Conservation (phyloP, 257 asterid genomes). For the Gynochthodes officinalis region DNA sequence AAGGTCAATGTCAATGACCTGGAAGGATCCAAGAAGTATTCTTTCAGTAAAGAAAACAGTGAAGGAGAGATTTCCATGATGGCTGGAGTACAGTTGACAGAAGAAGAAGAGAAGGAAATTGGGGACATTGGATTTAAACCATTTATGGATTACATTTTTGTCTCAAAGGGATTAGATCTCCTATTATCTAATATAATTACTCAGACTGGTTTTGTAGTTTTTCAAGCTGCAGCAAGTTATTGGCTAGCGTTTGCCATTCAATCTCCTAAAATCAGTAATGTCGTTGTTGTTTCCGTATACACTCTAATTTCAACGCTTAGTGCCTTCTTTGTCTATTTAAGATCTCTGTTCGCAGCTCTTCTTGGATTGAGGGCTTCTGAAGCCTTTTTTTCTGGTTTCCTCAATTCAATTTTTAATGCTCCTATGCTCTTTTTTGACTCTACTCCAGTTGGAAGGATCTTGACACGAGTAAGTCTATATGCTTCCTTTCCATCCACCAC, state of each 20-base stretch:
- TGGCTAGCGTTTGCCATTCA: constrained; percentile 67
- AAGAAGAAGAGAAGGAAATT: constrained; percentile 62
- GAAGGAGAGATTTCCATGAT: constrained; percentile 36
- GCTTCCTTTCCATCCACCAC: neutral
- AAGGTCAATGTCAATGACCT: neutral
- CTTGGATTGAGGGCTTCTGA: constrained; percentile 66
- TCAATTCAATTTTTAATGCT: constrained; percentile 55
- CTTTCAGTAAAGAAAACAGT: constrained; percentile 26
- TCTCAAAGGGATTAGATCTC: constrained; percentile 43
- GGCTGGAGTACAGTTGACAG: constrained; percentile 49
- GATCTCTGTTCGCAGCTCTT: constrained; percentile 46
- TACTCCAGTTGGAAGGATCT: constrained; percentile 75
- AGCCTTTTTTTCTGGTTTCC: constrained; percentile 57
- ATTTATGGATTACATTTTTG: constrained; percentile 42
- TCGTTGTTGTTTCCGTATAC: constrained; percentile 43
- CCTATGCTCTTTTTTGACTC: constrained; percentile 87
- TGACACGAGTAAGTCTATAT: constrained; percentile 55
- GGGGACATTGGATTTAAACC: constrained; percentile 54
- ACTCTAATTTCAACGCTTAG: constrained; percentile 43
- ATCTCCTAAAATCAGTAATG: constrained; percentile 32
- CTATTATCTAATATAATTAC: constrained; percentile 16
- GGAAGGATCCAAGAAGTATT: constrained; percentile 21
- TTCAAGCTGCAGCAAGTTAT: constrained; percentile 73
- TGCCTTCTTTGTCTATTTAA: constrained; percentile 48
- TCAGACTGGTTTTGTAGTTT: constrained; percentile 44